Conservation (phyloP, 1,284 basidiomycete genomes). For the Sanguinoderma infundibulare region DNA sequence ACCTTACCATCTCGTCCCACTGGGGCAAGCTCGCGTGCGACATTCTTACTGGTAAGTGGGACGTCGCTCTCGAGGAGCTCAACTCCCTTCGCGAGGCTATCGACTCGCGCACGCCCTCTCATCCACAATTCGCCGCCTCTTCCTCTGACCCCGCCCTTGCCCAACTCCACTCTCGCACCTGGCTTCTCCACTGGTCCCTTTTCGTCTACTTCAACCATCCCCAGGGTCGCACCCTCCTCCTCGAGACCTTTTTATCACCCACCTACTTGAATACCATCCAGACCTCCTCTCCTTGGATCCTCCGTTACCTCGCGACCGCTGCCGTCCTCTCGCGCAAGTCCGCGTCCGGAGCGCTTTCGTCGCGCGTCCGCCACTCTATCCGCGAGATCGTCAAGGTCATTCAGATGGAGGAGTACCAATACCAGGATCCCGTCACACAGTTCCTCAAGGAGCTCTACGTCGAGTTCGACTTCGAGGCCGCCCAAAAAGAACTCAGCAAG, state of each 20-base stretch:
- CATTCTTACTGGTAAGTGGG: conserved; percentile 95
- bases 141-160: conserved; percentile 59
- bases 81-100: conserved; percentile 92
- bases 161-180: conserved; percentile 94
- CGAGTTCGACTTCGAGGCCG: conserved; percentile 91
- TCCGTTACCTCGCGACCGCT: conserved; percentile 93
- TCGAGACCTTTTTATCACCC: conserved; percentile 95
- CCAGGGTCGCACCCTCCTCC: conserved; percentile 89
- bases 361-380: conserved; percentile 83
- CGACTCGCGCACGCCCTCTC: conserved; percentile 70
- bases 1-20: conserved; percentile 92
- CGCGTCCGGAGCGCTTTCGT: conserved; percentile 48
- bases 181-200: conserved; percentile 97
- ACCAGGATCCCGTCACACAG: conserved; percentile 90
- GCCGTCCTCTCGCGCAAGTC: conserved; percentile 89
- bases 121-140: conserved; percentile 48
- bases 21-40: conserved; percentile 99
- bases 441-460: conserved; percentile 94
- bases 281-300: conserved; percentile 93
- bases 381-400: conserved; percentile 90
- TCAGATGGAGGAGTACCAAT: conserved; percentile 94
- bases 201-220: conserved; percentile 99
- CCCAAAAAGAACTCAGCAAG: conserved; percentile 80
- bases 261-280: conserved; percentile 99
- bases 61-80: conserved; percentile 91